Base-by-base conservation (phyloP, 495 filamentous ascomycete genomes). In the Halenospora varia region DNA sequence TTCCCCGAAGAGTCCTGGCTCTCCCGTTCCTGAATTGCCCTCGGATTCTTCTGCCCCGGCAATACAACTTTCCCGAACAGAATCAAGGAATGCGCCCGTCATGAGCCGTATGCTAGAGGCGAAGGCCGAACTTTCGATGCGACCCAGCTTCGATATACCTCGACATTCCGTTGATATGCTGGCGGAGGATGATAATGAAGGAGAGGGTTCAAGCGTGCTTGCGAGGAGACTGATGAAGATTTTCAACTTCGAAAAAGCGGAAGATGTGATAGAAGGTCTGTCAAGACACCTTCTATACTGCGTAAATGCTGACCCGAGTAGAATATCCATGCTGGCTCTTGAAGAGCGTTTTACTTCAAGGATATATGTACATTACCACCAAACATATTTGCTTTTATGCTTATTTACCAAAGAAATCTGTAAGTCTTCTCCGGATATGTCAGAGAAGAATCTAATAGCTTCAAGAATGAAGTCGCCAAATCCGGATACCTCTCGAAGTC, bases 331-430 rank as follows among this genome's bases (percentile, higher is more conserved):
- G 94, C 74, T 96, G 92, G 80, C 75, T 97, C 25, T 74, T 98
- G 40, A 91, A 97, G 68, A 96, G 88, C 69, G 90, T 97, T 55
- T 77, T 97, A 10, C 79, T 97, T 13, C 90, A 96, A 66, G 94
- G 94, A 2, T 96, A 95, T 68, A 88, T 98, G 87, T 98, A 97
- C 75, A 90, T 98, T 66, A 97, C 95, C 0, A 79, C 87, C 52
- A 85, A 85, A 55, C 94, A 98, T 68, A 88, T 98, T 51, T 96
- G 92, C 64, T 98, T 98, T 70, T 97, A 97, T 68, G 92, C 95
- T 11, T 97, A 97, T 68, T 74, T 97, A 25, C 92, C 94, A 6
- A 93, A 89, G 75, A 96, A 93, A 77, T 81, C 86, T 42, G 87
- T 89, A 75, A 73, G 82, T 69, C 18, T 22, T 20, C 58, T 20